These are phyloP conservation scores for Lentinula lateritia DNA, from an alignment of 768 basidiomycete genomes.

Conservation along the genomic window DNA sequence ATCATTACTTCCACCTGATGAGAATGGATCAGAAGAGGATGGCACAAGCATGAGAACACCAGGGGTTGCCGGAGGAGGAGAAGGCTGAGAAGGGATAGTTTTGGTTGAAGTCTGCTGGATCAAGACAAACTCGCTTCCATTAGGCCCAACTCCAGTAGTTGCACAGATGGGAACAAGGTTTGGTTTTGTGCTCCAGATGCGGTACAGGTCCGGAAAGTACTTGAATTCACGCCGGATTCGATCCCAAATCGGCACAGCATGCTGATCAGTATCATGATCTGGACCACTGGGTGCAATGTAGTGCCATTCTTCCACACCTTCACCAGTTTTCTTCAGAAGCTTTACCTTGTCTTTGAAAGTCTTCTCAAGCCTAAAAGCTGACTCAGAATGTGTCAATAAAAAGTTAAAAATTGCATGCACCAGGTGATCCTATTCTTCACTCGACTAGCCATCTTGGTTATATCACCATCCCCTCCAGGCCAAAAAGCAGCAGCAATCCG, in stretches of 20 bases:
- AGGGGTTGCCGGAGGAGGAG: neutral
- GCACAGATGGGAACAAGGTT: conserved; percentile 1
- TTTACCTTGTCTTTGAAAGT: neutral
- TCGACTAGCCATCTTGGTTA: too few relatives aligned
- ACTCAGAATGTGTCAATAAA: too few relatives aligned
- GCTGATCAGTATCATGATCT: neutral
- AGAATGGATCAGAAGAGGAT: too few relatives aligned
- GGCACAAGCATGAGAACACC: too few relatives aligned
- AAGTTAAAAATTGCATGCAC: too few relatives aligned
- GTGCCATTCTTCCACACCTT: neutral
- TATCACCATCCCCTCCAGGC: too few relatives aligned
- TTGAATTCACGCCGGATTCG: neutral
- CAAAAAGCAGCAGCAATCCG: neutral
- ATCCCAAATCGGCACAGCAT: neutral
- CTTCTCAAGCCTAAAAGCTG: neutral
- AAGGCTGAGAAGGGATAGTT: neutral
- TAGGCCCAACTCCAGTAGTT: neutral
- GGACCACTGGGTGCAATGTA: neutral
- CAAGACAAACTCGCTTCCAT: neutral
- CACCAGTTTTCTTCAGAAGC: neutral
- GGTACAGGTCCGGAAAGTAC: neutral
- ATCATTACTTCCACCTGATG: too few relatives aligned
- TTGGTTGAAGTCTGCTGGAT: neutral
- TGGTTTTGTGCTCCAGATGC: neutral
- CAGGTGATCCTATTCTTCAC: too few relatives aligned